Evolutionary conservation across 192 early-diverging fungal species (phyloP).

Genomic region (Entomortierella parvispora): DNA sequence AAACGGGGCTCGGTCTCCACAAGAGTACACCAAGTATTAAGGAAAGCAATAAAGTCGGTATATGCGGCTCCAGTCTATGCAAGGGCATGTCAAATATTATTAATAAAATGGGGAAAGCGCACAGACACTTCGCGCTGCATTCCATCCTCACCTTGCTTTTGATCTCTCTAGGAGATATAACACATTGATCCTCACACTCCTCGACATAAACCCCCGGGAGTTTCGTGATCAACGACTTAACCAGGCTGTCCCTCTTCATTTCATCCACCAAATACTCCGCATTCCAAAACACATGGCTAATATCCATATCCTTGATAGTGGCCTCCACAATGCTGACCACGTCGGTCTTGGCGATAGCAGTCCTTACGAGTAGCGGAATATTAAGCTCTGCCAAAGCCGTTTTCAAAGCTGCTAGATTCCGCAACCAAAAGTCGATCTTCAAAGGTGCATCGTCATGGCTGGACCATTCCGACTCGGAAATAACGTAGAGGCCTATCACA

Average conservation of each 20-base stretch:
- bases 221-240: slow-evolving; percentile 17
- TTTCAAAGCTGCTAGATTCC: slow-evolving; percentile 54
- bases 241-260: slow-evolving; percentile 42
- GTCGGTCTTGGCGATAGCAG: slow-evolving; percentile 21
- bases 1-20: slow-evolving; percentile 40
- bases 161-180: slow-evolving; percentile 60
- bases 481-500: slow-evolving; percentile 61
- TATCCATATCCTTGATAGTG: slow-evolving; percentile 17
- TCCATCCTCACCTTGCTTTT: slow-evolving; percentile 54
- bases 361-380: slow-evolving; percentile 60
- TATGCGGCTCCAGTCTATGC: slow-evolving; percentile 20
- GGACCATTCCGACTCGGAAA: slow-evolving; percentile 64
- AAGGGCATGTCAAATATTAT: not conserved
- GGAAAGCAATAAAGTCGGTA: slow-evolving; percentile 62
- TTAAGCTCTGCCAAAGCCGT: slow-evolving; percentile 29
- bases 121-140: not conserved
- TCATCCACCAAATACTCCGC: slow-evolving; percentile 58
- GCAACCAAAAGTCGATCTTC: slow-evolving; percentile 64
- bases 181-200: slow-evolving; percentile 63
- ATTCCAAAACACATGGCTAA: slow-evolving; percentile 52
- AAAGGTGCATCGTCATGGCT: slow-evolving; percentile 65
- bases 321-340: slow-evolving; percentile 9
- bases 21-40: slow-evolving; percentile 47
- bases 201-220: slow-evolving; percentile 21
- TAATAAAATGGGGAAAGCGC: too few species aligned